Evolutionary conservation across 768 basidiomycete genomes (phyloP).

Genomic region (Tubosaeta sp.): DNA sequence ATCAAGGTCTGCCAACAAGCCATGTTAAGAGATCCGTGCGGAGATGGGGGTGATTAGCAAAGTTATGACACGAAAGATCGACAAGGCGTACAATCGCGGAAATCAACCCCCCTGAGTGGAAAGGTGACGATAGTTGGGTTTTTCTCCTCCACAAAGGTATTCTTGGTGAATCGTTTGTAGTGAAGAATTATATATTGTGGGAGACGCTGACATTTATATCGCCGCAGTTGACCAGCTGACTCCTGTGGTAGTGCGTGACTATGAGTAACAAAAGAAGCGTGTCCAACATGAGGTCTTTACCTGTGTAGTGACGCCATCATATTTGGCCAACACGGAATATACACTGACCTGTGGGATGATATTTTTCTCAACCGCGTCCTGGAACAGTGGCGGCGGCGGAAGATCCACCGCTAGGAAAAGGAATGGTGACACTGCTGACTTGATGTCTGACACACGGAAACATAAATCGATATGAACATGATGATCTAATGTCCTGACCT

Average conservation of each 20-base stretch:
- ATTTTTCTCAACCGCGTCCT: slow-evolving; percentile 94
- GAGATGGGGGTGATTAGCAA: slow-evolving; percentile 19
- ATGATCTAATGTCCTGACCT: slow-evolving; percentile 47
- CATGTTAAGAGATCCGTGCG: slow-evolving; percentile 22
- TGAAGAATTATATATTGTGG: slow-evolving; percentile 93
- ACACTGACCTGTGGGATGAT: slow-evolving; percentile 98
- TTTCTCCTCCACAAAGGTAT: slow-evolving; percentile 95
- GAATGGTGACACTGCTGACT: slow-evolving; percentile 82
- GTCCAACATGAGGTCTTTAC: slow-evolving; percentile 39
- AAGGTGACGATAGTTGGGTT: slow-evolving; percentile 99
- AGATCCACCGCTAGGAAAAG: slow-evolving; percentile 94
- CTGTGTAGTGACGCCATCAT: slow-evolving; percentile 88
- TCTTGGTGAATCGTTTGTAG: slow-evolving; percentile 96
- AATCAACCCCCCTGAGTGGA: slow-evolving; percentile 88
- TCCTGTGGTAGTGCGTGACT: slow-evolving; percentile 49
- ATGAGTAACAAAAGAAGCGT: slow-evolving; percentile 11
- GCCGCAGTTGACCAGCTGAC: slow-evolving; percentile 74
- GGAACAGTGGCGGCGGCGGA: slow-evolving; percentile 96
- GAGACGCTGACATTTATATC: slow-evolving; percentile 85
- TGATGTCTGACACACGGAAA: slow-evolving; percentile 61
- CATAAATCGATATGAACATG: slow-evolving; percentile 17
- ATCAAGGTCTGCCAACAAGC: slow-evolving; percentile 64
- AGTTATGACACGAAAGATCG: slow-evolving; percentile 18
- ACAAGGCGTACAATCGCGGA: slow-evolving; percentile 74
- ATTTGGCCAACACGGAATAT: slow-evolving; percentile 86